These are phyloP conservation scores for Cladosporium oxysporum DNA, from an alignment of 2,329 filamentous ascomycete species.

Conservation along the genomic window DNA sequence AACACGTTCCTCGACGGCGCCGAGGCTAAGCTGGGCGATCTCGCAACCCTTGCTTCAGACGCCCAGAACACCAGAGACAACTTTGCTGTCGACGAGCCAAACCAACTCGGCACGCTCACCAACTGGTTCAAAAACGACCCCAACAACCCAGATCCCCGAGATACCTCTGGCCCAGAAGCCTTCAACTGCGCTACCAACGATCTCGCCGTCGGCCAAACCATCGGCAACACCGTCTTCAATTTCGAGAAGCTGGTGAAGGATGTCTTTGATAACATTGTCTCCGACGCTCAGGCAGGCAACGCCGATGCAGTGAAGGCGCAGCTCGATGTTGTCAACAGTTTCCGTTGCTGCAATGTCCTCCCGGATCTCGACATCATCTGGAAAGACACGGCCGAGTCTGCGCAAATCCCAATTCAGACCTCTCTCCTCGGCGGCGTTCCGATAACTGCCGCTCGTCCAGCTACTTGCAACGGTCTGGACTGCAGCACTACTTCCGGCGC, in stretches of 20 bases:
- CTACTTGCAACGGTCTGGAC: too few species aligned
- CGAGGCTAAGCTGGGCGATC: not conserved
- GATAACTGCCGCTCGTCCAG: too few species aligned
- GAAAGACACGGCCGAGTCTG: not conserved
- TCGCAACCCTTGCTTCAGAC: constrained; percentile 17
- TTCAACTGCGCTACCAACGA: constrained; percentile 23
- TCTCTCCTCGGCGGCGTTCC: too few species aligned
- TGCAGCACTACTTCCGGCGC: too few species aligned
- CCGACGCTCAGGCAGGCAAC: constrained; percentile 14
- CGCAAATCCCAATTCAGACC: too few species aligned
- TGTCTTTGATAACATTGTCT: constrained; percentile 21
- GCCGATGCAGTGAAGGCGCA: constrained; percentile 14
- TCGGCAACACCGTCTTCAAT: constrained; percentile 15
- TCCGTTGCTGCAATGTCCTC: constrained; percentile 30
- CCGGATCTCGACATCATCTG: constrained; percentile 24
- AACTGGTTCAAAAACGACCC: constrained; percentile 5
- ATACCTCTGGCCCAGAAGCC: constrained; percentile 14
- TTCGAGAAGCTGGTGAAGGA: constrained; percentile 26
- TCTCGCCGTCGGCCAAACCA: constrained; percentile 16
- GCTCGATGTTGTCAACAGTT: constrained; percentile 25
- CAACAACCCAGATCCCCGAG: not conserved
- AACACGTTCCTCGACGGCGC: constrained; percentile 58
- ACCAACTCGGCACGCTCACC: constrained; percentile 25
- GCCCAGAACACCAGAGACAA: constrained; percentile 11
- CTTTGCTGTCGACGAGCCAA: constrained; percentile 25